Percentiles rank a stretch among this genome's conserved stretches.
These are phyloP conservation scores for Pythium chondricola DNA, from an alignment of 352 stramenopile species.

Conservation along the genomic window DNA sequence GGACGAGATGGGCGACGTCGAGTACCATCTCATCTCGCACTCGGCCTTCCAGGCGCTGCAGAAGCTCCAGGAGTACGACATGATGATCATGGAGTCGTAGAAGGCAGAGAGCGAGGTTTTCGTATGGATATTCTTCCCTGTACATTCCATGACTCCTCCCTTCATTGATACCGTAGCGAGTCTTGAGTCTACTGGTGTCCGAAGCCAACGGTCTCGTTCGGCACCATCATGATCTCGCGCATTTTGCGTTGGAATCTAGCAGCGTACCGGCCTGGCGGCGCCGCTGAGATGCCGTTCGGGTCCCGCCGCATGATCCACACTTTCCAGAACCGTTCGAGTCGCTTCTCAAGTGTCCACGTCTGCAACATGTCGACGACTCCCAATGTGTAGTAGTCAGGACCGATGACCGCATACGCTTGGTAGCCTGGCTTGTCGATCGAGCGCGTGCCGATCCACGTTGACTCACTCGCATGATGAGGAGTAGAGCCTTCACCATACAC, in stretches of 20 bases:
- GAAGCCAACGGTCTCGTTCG: conserved; percentile 43
- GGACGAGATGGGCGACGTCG: conserved; percentile 62
- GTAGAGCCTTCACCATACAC: conserved; percentile 34
- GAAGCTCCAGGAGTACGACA: conserved; percentile 80
- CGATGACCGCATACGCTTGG: conserved; percentile 67
- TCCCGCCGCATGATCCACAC: conserved; percentile 68
- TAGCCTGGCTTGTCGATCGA: conserved; percentile 62
- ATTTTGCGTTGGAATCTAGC: conserved; percentile 81
- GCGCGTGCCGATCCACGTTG: conserved; percentile 52
- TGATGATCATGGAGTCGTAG: conserved; percentile 69
- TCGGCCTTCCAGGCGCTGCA: conserved; percentile 71
- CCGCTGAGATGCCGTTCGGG: conserved; percentile 67
- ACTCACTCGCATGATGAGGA: conserved; percentile 22
- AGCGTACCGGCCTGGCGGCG: conserved; percentile 64
- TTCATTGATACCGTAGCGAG: too few species aligned
- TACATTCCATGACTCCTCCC: too few species aligned
- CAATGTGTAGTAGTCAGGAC: conserved; percentile 84
- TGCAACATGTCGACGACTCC: conserved; percentile 89
- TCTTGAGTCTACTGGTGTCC: conserved; percentile 24
- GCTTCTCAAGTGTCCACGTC: conserved; percentile 83
- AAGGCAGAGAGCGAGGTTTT: neutral
- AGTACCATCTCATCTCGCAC: conserved; percentile 63
- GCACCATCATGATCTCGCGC: conserved; percentile 80
- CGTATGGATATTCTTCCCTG: too few species aligned
- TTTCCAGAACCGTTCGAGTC: conserved; percentile 81